Evolutionary conservation across 495 filamentous ascomycete genomes (phyloP).

Genomic region (Choiromyces venosus): DNA sequence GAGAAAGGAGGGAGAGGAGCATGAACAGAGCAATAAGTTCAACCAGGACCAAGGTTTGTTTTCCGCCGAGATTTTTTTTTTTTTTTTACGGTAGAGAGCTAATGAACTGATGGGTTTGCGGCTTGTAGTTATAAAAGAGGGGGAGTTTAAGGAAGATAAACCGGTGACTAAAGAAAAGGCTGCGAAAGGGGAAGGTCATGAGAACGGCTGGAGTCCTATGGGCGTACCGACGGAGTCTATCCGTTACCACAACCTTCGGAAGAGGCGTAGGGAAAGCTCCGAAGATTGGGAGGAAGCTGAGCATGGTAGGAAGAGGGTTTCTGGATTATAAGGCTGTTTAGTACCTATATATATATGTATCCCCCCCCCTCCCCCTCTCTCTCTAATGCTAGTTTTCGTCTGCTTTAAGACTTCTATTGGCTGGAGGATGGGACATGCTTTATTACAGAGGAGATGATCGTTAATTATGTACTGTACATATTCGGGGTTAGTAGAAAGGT

Average conservation of each 20-base stretch:
- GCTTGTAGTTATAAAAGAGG: background rate
- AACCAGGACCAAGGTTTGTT: background rate
- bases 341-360: background rate
- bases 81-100: background rate
- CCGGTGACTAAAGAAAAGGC: background rate
- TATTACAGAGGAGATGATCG: background rate
- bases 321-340: background rate
- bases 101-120: background rate
- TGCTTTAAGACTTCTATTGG: background rate
- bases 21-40: background rate
- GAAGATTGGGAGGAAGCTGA: background rate
- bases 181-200: background rate
- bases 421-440: too few relatives aligned
- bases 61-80: background rate
- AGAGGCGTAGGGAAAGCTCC: background rate
- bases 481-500: background rate
- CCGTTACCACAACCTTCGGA: background rate
- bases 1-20: background rate
- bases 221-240: background rate
- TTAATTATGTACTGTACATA: background rate
- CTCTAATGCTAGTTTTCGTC: background rate
- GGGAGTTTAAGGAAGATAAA: background rate
- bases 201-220: background rate
- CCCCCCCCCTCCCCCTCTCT: too few relatives aligned
- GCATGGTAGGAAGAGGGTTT: background rate